Conservation (phyloP, 2,329 filamentous ascomycete genomes). For the Neodidymelliopsis sp. region DNA sequence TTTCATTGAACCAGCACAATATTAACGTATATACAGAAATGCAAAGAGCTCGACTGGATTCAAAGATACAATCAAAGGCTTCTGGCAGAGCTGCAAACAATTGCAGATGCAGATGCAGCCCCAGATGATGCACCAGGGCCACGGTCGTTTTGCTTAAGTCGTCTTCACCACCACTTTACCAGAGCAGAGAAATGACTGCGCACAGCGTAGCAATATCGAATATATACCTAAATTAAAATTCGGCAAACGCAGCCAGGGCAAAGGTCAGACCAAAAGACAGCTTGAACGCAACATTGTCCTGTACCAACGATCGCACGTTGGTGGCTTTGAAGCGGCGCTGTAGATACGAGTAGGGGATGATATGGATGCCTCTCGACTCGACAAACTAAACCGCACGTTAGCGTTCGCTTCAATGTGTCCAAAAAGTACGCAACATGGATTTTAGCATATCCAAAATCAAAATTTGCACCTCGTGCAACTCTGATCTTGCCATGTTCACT, state of each 20-base stretch:
- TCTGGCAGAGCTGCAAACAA: constrained; percentile 48
- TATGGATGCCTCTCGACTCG: constrained; percentile 60
- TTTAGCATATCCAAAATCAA: not conserved
- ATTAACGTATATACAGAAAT: constrained; percentile 44
- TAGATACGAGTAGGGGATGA: constrained; percentile 58
- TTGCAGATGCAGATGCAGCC: constrained; percentile 47
- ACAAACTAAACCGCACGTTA: constrained; percentile 51
- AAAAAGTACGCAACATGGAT: too few species aligned
- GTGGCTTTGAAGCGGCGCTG: constrained; percentile 60
- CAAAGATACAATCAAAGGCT: constrained; percentile 46
- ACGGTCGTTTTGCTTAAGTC: constrained; percentile 11
- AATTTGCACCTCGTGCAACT: too few species aligned
- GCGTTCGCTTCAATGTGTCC: too few species aligned
- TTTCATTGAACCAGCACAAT: not conserved
- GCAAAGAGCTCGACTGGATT: constrained; percentile 42
- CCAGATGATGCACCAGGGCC: constrained; percentile 34
- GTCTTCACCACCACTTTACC: constrained; percentile 13
- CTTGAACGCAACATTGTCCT: constrained; percentile 69
- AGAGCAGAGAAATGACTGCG: constrained; percentile 9
- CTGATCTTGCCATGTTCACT: not conserved
- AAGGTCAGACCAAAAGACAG: constrained; percentile 76
- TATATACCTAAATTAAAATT: constrained; percentile 51
- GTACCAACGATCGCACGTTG: constrained; percentile 60
- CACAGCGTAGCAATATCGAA: too few species aligned
- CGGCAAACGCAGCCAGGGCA: constrained; percentile 71